Percentiles rank a stretch among this genome's conserved stretches.
Conservation (phyloP, 306 rosid genomes). For the Sindora glabra region DNA sequence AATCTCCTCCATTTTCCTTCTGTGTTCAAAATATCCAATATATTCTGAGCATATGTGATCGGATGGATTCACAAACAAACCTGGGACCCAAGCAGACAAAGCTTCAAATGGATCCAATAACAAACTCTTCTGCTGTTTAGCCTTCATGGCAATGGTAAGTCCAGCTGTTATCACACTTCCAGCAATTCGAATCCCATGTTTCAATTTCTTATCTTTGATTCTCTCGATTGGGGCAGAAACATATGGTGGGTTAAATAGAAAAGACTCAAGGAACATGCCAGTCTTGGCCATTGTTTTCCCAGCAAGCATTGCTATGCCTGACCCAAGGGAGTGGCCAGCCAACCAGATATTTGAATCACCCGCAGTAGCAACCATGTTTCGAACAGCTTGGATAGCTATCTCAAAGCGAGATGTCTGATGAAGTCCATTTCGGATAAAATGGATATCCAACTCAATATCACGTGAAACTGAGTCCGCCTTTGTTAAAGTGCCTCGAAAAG, state of each 20-base stretch:
- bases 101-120: slow-evolving; percentile 46
- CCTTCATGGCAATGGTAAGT: slow-evolving; percentile 64
- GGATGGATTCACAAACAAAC: slow-evolving; percentile 68
- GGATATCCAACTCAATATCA: slow-evolving; percentile 64
- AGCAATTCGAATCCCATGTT: slow-evolving; percentile 66
- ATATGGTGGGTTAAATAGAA: slow-evolving; percentile 86
- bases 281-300: slow-evolving; percentile 78
- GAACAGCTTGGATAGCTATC: slow-evolving; percentile 63
- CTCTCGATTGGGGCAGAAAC: slow-evolving; percentile 81
- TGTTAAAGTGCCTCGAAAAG: slow-evolving; percentile 75
- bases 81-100: slow-evolving; percentile 66
- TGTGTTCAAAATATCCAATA: slow-evolving; percentile 79
- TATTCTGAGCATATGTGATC: slow-evolving; percentile 75
- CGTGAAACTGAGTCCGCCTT: slow-evolving; percentile 49
- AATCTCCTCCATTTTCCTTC: slow-evolving; percentile 74
- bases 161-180: slow-evolving; percentile 77
- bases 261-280: slow-evolving; percentile 51
- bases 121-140: slow-evolving; percentile 28
- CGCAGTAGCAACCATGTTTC: slow-evolving; percentile 55
- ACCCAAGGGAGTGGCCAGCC: slow-evolving; percentile 90
- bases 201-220: slow-evolving; percentile 50
- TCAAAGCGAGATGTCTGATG: slow-evolving; percentile 74
- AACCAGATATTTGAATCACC: slow-evolving; percentile 78
- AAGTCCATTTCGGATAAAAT: slow-evolving; percentile 52
- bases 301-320: slow-evolving; percentile 77